These are phyloP conservation scores for Eugenia klotzschiana DNA, from an alignment of 441 rosid genomes.

Conservation along the genomic window DNA sequence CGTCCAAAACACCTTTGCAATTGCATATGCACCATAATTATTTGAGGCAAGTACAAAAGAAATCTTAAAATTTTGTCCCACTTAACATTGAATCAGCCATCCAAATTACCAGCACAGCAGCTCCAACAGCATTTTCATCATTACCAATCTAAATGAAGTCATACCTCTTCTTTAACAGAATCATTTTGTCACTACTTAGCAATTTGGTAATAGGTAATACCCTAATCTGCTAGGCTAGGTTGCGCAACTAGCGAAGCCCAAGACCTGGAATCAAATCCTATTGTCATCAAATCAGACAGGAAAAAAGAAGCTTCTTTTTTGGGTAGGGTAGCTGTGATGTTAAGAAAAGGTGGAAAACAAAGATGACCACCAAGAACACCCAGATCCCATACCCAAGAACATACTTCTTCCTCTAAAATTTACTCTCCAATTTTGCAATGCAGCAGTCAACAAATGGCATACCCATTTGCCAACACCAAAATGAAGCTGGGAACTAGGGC, in stretches of 20 bases:
- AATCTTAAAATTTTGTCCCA: neutral
- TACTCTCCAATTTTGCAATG: neutral
- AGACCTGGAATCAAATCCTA: neutral
- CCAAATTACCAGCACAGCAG: neutral
- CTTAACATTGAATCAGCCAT: neutral
- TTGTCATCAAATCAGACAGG: neutral
- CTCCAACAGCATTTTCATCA: neutral
- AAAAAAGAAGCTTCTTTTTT: neutral
- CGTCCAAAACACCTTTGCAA: neutral
- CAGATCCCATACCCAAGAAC: neutral
- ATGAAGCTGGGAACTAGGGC: neutral
- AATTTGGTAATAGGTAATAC: neutral
- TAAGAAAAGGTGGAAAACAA: neutral
- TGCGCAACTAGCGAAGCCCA: neutral
- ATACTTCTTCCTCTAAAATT: neutral
- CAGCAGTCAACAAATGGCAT: neutral
- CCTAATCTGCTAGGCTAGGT: neutral
- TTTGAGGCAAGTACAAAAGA: neutral
- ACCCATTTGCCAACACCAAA: neutral
- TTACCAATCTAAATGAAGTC: neutral
- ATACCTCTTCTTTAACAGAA: neutral
- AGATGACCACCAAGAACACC: neutral
- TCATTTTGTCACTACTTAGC: neutral
- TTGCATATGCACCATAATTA: neutral
- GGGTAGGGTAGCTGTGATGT: neutral